A percentile compares a stretch with the other conserved stretches of the same genome.
These are phyloP conservation scores for Pneumocystis jirovecii DNA, from an alignment of 1,139 yeast genomes.

Conservation along the genomic window DNA sequence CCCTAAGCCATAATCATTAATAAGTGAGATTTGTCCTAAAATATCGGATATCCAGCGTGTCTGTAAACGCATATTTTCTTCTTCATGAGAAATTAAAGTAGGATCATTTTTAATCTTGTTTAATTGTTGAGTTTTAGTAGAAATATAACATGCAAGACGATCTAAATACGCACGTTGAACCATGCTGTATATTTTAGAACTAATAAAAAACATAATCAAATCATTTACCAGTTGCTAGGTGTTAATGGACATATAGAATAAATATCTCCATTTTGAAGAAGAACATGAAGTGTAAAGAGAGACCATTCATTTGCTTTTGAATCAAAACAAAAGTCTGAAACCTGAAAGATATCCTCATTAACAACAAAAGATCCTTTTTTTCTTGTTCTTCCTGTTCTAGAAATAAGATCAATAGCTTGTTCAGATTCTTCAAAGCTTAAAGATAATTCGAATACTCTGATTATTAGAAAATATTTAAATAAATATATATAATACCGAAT, in stretches of 20 bases:
- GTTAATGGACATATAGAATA: constrained; percentile 6
- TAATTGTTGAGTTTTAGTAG: background rate
- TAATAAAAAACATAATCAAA: background rate
- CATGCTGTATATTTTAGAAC: background rate
- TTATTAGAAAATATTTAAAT: background rate
- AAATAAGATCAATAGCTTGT: constrained; percentile 6
- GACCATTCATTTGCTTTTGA: constrained; percentile 10
- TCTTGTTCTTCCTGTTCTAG: background rate
- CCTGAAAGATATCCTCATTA: constrained; percentile 3
- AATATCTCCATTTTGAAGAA: constrained; percentile 7
- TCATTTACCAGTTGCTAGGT: constrained; percentile 1
- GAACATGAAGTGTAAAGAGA: constrained; percentile 4
- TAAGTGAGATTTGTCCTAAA: constrained; percentile 2
- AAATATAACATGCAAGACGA: constrained; percentile 4
- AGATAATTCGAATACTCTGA: constrained; percentile 6
- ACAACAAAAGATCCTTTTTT: constrained; percentile 1
- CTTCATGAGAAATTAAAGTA: background rate
- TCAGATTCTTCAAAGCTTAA: constrained; percentile 9
- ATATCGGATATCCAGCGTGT: constrained; percentile 5
- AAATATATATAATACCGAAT: background rate
- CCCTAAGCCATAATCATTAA: constrained; percentile 3
- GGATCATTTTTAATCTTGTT: background rate
- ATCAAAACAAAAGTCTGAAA: constrained; percentile 7
- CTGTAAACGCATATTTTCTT: background rate
- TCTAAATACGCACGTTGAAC: background rate